A percentile compares a stretch with the other conserved stretches of the same genome.
phyloP scores from a whole-genome alignment of 1,139 yeast genomes.

The Suhomyces taliae region DNA sequence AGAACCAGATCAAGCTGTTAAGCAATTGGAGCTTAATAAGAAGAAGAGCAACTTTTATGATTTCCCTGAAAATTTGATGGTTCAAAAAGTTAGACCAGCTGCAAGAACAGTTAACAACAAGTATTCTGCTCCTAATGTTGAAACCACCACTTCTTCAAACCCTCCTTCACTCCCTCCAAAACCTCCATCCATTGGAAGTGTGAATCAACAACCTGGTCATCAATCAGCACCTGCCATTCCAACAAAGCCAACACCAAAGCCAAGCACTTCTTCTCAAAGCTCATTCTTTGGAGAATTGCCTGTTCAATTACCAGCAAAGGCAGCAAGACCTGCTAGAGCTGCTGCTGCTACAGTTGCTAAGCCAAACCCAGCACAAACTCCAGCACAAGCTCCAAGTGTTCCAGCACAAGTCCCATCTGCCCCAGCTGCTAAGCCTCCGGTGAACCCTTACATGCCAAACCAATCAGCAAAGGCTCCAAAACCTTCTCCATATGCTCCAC shows the following conservation, averaged over 20 bases:
- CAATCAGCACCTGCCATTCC: neutral
- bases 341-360: conserved; percentile 23
- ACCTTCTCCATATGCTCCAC: conserved; percentile 4
- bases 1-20: conserved; percentile 1
- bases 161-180: conserved; percentile 7
- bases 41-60: conserved; percentile 76
- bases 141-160: conserved; percentile 3
- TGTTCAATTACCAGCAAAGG: conserved; percentile 25
- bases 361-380: conserved; percentile 11
- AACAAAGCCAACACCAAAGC: neutral
- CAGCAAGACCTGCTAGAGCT: conserved; percentile 32
- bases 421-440: conserved; percentile 17
- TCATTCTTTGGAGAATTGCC: conserved; percentile 59
- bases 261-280: neutral
- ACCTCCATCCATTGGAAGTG: neutral
- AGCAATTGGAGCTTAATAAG: conserved; percentile 38
- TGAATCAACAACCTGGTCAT: neutral
- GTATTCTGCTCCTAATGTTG: conserved; percentile 24
- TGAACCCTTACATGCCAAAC: conserved; percentile 14
- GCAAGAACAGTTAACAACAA: conserved; percentile 25
- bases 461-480: conserved; percentile 4
- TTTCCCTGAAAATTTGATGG: conserved; percentile 65
- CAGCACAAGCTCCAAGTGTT: conserved; percentile 11
- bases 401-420: conserved; percentile 12
- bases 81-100: conserved; percentile 39